These are phyloP conservation scores for Cicer arietinum DNA, from an alignment of 306 rosid species.

Conservation along the genomic window DNA sequence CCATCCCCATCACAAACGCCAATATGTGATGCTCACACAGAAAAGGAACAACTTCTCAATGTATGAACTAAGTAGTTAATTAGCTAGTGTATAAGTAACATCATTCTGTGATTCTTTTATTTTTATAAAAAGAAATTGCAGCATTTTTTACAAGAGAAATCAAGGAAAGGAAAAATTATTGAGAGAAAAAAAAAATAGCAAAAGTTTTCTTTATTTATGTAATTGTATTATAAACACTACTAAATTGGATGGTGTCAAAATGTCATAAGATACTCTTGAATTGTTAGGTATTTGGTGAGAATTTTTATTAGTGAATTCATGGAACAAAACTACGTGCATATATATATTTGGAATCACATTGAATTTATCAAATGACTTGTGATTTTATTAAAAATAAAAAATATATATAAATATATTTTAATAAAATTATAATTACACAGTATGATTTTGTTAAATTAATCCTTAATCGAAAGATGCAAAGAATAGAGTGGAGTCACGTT, in stretches of 20 bases:
- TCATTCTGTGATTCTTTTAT: slow-evolving; percentile 47
- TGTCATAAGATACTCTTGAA: background rate
- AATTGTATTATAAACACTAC: background rate
- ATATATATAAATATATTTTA: no score
- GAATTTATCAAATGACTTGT: no score
- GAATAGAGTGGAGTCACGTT: slow-evolving; percentile 25
- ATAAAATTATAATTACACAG: no score
- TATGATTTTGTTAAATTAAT: no score
- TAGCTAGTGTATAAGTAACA: background rate
- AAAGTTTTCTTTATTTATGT: background rate
- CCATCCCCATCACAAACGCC: slow-evolving; percentile 47
- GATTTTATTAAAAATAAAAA: no score
- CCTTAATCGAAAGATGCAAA: no score
- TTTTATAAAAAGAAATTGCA: slow-evolving; percentile 46
- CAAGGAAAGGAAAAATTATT: no score
- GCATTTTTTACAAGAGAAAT: slow-evolving; percentile 23
- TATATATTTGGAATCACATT: no score
- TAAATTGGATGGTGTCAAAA: slow-evolving; percentile 41
- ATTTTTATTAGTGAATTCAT: slow-evolving; percentile 31
- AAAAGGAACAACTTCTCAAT: slow-evolving; percentile 67
- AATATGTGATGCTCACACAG: slow-evolving; percentile 47
- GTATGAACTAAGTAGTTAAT: slow-evolving; percentile 43
- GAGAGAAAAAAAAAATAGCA: background rate
- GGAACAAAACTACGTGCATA: no score
- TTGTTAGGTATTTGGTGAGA: slow-evolving; percentile 18